These are phyloP conservation scores for Euphorbia pulcherrima DNA, from an alignment of 345 rosid genomes.

Conservation along the genomic window DNA sequence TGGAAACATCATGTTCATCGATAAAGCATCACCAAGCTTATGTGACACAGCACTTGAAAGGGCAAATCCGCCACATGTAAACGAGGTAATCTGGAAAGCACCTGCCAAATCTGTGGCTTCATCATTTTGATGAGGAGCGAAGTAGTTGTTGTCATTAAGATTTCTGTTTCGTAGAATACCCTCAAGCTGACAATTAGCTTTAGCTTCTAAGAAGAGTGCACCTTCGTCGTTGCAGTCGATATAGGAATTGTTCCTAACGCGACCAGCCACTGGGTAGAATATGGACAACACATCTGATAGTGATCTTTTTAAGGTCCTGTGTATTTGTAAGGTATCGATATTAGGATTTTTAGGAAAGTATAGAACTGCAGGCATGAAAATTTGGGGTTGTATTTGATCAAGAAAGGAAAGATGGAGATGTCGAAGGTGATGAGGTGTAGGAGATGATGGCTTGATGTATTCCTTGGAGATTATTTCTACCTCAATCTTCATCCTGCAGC, in stretches of 20 bases:
- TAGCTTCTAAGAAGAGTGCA: background rate
- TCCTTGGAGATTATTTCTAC: constrained; percentile 33
- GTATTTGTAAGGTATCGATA: background rate
- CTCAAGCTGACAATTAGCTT: background rate
- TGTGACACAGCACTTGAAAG: constrained; percentile 13
- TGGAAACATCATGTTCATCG: constrained; percentile 1
- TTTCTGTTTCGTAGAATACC: background rate
- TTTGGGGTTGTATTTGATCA: constrained; percentile 26
- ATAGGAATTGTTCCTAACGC: background rate
- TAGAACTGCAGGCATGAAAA: constrained; percentile 6
- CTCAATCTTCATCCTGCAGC: background rate
- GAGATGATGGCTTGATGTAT: constrained; percentile 26
- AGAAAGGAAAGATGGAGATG: constrained; percentile 24
- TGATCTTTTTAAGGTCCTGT: constrained; percentile 28
- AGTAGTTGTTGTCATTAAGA: constrained; percentile 11
- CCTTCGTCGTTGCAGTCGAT: background rate
- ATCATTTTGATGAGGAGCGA: constrained; percentile 30
- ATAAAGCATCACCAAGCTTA: constrained; percentile 19
- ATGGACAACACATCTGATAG: constrained; percentile 13
- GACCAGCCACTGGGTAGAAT: background rate
- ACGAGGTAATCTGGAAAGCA: constrained; percentile 1
- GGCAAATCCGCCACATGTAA: constrained; percentile 19
- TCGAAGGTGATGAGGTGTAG: constrained; percentile 24
- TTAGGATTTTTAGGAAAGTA: constrained; percentile 1
- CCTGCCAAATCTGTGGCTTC: background rate